Percentiles rank a stretch among this genome's conserved stretches.
phyloP scores from a whole-genome alignment of 257 asterid species.

The Parsonsia alboflavescens region DNA sequence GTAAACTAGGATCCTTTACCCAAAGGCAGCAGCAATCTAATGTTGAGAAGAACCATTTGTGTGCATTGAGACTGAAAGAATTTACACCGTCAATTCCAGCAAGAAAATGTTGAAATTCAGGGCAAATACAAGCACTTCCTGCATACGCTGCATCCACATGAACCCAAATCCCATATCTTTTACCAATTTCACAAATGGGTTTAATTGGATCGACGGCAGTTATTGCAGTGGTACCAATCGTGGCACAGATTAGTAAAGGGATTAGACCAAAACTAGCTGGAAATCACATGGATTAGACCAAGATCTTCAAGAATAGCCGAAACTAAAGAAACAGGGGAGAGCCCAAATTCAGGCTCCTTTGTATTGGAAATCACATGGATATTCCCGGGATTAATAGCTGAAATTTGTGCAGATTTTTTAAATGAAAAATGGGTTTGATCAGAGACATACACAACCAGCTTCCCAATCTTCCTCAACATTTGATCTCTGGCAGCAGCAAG shows the following conservation, averaged over 20 bases:
- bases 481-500: slow-evolving; percentile 59
- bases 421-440: slow-evolving; percentile 69
- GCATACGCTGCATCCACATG: slow-evolving; percentile 81
- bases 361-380: slow-evolving; percentile 45
- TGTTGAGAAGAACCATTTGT: too few relatives aligned
- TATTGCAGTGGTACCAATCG: slow-evolving; percentile 65
- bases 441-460: slow-evolving; percentile 58
- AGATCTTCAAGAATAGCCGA: slow-evolving; percentile 37
- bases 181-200: slow-evolving; percentile 48
- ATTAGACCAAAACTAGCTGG: slow-evolving; percentile 48
- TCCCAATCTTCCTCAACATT: slow-evolving; percentile 41
- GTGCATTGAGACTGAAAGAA: slow-evolving; percentile 52
- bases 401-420: too few relatives aligned
- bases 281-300: too few relatives aligned
- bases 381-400: slow-evolving; percentile 25
- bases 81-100: slow-evolving; percentile 63
- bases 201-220: slow-evolving; percentile 57
- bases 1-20: slow-evolving; percentile 59
- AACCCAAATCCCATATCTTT: slow-evolving; percentile 54
- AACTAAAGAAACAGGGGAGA: slow-evolving; percentile 34
- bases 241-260: slow-evolving; percentile 59
- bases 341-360: slow-evolving; percentile 28
- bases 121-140: slow-evolving; percentile 68
- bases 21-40: slow-evolving; percentile 80
- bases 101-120: slow-evolving; percentile 60